Evolutionary conservation across 345 rosid species (phyloP).

Genomic region (Sisymbrium altissimum): DNA sequence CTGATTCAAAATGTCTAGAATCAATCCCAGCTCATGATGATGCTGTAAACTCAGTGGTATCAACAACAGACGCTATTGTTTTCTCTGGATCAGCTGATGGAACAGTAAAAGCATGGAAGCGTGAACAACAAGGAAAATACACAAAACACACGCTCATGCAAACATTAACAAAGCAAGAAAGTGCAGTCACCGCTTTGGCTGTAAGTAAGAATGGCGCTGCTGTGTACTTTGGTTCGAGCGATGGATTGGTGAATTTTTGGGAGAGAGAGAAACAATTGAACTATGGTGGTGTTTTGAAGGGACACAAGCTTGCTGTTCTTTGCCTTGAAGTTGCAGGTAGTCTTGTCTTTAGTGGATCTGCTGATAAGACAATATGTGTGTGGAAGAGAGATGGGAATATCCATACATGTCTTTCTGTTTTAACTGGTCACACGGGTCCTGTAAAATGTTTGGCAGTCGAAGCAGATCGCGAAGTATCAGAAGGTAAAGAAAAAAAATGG

Average conservation of each 20-base stretch:
- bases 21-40: conserved; percentile 88
- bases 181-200: conserved; percentile 85
- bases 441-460: conserved; percentile 87
- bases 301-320: conserved; percentile 87
- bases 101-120: conserved; percentile 81
- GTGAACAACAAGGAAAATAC: conserved; percentile 50
- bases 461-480: conserved; percentile 48
- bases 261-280: conserved; percentile 63
- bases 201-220: conserved; percentile 44
- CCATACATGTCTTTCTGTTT: conserved; percentile 78
- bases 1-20: conserved; percentile 85
- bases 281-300: conserved; percentile 75
- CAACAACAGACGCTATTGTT: conserved; percentile 47
- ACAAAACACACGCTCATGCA: conserved; percentile 57
- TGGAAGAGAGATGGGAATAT: conserved; percentile 72
- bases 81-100: conserved; percentile 96
- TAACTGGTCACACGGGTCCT: conserved; percentile 91
- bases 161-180: conserved; percentile 72
- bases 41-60: conserved; percentile 78
- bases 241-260: conserved; percentile 86
- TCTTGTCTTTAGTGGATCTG: conserved; percentile 85
- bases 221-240: conserved; percentile 85
- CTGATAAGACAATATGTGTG: conserved; percentile 92
- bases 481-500: conserved; percentile 55
- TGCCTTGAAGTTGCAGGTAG: conserved; percentile 72